Percentiles rank a stretch among this genome's conserved stretches.
Evolutionary conservation across 2,329 filamentous ascomycete genomes (phyloP).

Genomic region (Colletotrichum cuscutae): DNA sequence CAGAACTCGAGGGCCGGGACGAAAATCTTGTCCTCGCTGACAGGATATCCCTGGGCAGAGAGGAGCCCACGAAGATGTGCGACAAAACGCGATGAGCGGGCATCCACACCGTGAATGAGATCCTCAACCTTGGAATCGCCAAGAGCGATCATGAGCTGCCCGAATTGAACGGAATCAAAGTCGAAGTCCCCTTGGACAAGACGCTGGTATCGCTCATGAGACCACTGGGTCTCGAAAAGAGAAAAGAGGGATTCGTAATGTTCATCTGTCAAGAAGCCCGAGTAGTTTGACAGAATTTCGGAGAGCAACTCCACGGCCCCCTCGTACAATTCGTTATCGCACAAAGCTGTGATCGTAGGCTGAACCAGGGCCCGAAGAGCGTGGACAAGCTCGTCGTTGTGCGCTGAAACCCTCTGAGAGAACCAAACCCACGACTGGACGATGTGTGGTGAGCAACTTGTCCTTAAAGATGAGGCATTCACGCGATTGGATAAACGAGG

Average conservation of each 20-base stretch:
- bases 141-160: conserved; percentile 74
- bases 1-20: conserved; percentile 83
- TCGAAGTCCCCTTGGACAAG: conserved; percentile 70
- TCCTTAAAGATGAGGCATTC: not conserved
- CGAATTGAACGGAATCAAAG: conserved; percentile 73
- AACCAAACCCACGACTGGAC: conserved; percentile 78
- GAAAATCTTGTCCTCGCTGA: conserved; percentile 80
- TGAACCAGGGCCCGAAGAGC: conserved; percentile 70
- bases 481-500: not conserved
- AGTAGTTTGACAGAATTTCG: conserved; percentile 73
- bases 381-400: conserved; percentile 65
- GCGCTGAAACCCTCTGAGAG: conserved; percentile 71
- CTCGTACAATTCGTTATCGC: conserved; percentile 67
- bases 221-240: conserved; percentile 72
- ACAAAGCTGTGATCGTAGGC: conserved; percentile 69
- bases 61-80: conserved; percentile 73
- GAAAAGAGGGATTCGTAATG: conserved; percentile 68
- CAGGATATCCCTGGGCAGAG: conserved; percentile 72
- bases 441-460: conserved; percentile 18
- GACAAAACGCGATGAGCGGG: conserved; percentile 64
- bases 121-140: conserved; percentile 72
- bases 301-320: conserved; percentile 71
- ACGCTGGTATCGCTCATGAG: conserved; percentile 62
- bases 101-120: conserved; percentile 63
- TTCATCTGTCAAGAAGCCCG: conserved; percentile 67